Base-by-base conservation (phyloP, 179 eudicot species). In the Heliamphora pulchella region DNA sequence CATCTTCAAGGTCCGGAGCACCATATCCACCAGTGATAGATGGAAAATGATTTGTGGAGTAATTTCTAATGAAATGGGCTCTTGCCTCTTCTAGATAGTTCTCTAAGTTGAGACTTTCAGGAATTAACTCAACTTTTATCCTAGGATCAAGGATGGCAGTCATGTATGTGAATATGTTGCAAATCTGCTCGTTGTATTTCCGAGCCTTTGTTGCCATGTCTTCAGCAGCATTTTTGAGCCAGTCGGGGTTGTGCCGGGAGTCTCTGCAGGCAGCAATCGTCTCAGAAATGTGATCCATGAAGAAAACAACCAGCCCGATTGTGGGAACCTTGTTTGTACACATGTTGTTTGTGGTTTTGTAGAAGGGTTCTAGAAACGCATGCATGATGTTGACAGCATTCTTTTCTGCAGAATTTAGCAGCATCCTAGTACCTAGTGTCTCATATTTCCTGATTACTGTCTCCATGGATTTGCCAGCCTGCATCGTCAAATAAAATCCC, bases 221-320 rank as follows among this genome's bases (percentile, higher is more conserved):
- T 79, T 87, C 90, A 5, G 93, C 88, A 5, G 88, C 86, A 53
- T 51, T 85, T 80, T 88, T 93, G 61, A 93, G 89, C 96, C 96
- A 93, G 50, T 93, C 97, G 5, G 98, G 96, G 81, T 78, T 88
- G 83, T 86, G 93, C 43, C 88, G 87, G 59, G 92, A 88, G 70
- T 92, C 96, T 87, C 87, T 89, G 76, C 90, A 90, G 10, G 91
- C 81, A 50, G 86, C 79, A n/a, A 93, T 88, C 82, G 68, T 90
- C 78, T 93, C 98, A n/a, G 89, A 88, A 68, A 93, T 89, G 84
- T 93, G 96, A 79, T 93, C 98, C 98, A 93, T 93, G 90, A 93
- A 90, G 83, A 93, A 93, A 61, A 93, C 87, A 55, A 90, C 93
- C 41, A 93, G 83, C 51, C 98, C 98, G 39, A 92, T 72, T 2